These are phyloP conservation scores for Saxophila tyrrhenica DNA, from an alignment of 495 filamentous ascomycete species.

Conservation along the genomic window DNA sequence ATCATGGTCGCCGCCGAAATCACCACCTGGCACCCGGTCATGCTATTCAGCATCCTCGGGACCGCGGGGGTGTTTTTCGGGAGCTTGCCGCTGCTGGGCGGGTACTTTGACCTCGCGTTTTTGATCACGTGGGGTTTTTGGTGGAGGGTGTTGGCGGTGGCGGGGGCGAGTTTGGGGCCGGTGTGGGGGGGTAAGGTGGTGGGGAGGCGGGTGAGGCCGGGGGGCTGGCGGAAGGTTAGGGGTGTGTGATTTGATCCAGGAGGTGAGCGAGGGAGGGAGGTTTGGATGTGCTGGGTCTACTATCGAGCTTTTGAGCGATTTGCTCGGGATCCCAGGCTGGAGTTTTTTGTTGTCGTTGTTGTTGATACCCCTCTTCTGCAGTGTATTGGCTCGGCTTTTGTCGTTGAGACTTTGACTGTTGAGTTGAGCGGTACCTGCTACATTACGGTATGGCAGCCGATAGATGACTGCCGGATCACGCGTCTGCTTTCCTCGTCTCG, in stretches of 20 bases:
- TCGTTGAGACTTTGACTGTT: too few species aligned
- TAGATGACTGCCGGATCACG: too few species aligned
- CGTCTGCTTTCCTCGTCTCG: too few species aligned
- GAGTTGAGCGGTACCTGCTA: too few species aligned
- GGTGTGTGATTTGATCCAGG: conserved; percentile 30
- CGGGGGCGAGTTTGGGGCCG: conserved; percentile 69
- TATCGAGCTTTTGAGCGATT: background rate
- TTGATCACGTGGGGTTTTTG: conserved; percentile 69
- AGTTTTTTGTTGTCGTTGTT: too few species aligned
- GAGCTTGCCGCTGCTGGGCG: conserved; percentile 74
- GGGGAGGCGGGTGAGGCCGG: conserved; percentile 71
- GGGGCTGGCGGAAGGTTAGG: conserved; percentile 92
- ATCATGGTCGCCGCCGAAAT: conserved; percentile 94
- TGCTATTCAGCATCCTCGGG: conserved; percentile 73
- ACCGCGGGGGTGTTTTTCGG: conserved; percentile 71
- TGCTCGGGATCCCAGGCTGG: too few species aligned
- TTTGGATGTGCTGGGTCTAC: background rate
- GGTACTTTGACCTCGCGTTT: conserved; percentile 81
- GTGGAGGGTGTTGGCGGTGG: conserved; percentile 76
- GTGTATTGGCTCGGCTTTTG: too few species aligned
- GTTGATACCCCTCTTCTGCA: too few species aligned
- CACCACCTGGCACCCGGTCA: conserved; percentile 93
- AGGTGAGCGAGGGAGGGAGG: background rate
- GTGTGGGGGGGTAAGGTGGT: conserved; percentile 77
- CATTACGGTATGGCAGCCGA: too few species aligned